phyloP scores from a whole-genome alignment of 2,329 filamentous ascomycete species.

The Venturia pyrina region DNA sequence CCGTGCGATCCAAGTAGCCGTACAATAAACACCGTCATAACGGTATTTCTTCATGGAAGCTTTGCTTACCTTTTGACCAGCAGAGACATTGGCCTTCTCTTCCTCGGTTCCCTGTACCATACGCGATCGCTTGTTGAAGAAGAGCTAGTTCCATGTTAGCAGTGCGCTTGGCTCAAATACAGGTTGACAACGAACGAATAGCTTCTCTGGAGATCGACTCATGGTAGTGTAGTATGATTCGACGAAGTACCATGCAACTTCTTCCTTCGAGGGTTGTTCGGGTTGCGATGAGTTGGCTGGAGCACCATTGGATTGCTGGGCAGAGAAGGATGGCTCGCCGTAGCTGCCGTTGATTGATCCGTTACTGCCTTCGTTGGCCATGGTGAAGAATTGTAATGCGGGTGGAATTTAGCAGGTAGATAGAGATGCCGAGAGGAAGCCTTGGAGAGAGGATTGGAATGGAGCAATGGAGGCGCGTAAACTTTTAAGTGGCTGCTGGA shows the following conservation, averaged over 20 bases:
- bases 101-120: constrained; percentile 89
- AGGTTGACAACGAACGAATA: constrained; percentile 47
- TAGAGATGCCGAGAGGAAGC: background rate
- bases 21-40: background rate
- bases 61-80: constrained; percentile 68
- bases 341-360: constrained; percentile 41
- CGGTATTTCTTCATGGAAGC: constrained; percentile 15
- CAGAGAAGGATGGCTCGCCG: constrained; percentile 25
- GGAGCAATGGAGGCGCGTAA: background rate
- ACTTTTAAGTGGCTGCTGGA: background rate
- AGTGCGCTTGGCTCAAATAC: constrained; percentile 2
- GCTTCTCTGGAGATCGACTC: constrained; percentile 87
- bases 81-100: constrained; percentile 73
- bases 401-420: background rate
- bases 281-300: constrained; percentile 19
- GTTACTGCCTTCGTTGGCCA: constrained; percentile 23
- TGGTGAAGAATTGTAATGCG: background rate
- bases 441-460: background rate
- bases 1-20: background rate
- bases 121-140: constrained; percentile 93
- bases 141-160: constrained; percentile 46
- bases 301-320: constrained; percentile 25
- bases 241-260: constrained; percentile 99
- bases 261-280: constrained; percentile 53
- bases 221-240: constrained; percentile 98